Conservation (phyloP, 176 grass and related monocot species). For the Bonia amplexicaulis region DNA sequence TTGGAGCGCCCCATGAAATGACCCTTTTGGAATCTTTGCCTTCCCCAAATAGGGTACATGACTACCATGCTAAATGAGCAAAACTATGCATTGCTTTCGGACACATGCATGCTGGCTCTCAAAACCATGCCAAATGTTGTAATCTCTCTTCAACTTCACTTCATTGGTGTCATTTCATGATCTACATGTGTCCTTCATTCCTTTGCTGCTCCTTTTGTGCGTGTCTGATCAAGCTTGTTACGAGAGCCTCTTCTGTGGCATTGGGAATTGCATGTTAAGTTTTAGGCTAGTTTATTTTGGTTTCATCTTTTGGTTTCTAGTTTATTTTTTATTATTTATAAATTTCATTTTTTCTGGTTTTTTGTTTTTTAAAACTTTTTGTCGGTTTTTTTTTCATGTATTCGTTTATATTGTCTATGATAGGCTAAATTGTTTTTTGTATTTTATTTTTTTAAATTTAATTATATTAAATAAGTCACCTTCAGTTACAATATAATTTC, state of each 20-base stretch:
- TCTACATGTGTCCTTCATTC: slow-evolving; percentile 37
- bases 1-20: slow-evolving; percentile 35
- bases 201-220: slow-evolving; percentile 31
- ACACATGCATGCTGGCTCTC: background rate
- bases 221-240: slow-evolving; percentile 37
- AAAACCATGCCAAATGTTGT: background rate
- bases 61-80: slow-evolving; percentile 1
- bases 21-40: slow-evolving; percentile 42
- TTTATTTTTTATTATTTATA: too few relatives aligned
- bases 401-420: too few relatives aligned
- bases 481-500: too few relatives aligned
- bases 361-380: too few relatives aligned
- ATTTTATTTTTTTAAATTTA: too few relatives aligned
- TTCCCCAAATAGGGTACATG: slow-evolving; percentile 24
- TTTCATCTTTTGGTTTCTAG: too few relatives aligned
- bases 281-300: background rate
- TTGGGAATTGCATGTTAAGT: background rate
- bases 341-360: too few relatives aligned
- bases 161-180: slow-evolving; percentile 43
- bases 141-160: background rate
- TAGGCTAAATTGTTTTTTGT: too few relatives aligned
- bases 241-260: slow-evolving; percentile 10
- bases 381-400: too few relatives aligned
- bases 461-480: too few relatives aligned
- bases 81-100: slow-evolving; percentile 17